Evolutionary conservation across 2,329 filamentous ascomycete species (phyloP).

Genomic region (Trichoderma brevicompactum): DNA sequence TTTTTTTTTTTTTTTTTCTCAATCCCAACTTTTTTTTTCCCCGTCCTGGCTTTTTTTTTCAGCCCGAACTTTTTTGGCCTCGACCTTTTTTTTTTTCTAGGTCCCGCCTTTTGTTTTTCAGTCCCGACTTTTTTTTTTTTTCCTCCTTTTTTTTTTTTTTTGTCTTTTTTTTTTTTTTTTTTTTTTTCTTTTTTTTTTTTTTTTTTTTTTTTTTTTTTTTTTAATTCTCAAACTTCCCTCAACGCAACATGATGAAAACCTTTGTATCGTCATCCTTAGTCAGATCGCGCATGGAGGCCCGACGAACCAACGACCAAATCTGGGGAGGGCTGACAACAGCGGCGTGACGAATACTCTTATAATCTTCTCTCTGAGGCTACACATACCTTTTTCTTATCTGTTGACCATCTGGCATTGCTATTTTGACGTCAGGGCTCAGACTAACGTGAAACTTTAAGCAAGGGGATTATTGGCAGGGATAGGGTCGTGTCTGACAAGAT

Average conservation of each 20-base stretch:
- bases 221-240: neutral
- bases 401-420: neutral
- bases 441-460: neutral
- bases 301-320: slow-evolving; percentile 41
- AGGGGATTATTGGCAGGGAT: neutral
- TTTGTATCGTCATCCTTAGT: slow-evolving; percentile 97
- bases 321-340: slow-evolving; percentile 41
- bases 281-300: slow-evolving; percentile 57
- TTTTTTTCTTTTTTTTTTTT: too few relatives aligned
- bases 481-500: neutral
- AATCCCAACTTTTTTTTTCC: too few relatives aligned
- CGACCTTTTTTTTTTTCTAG: too few relatives aligned
- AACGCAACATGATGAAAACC: slow-evolving; percentile 74
- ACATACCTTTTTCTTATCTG: neutral
- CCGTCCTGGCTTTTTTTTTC: too few relatives aligned
- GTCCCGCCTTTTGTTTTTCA: too few relatives aligned
- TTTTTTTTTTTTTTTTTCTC: too few relatives aligned
- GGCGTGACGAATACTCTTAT: slow-evolving; percentile 53
- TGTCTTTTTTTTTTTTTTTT: too few relatives aligned
- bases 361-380: slow-evolving; percentile 59
- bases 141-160: too few relatives aligned
- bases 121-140: too few relatives aligned
- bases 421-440: neutral
- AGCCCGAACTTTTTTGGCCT: too few relatives aligned
- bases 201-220: neutral